Evolutionary conservation across 2,329 filamentous ascomycete genomes (phyloP).

Genomic region (Fusarium musae): DNA sequence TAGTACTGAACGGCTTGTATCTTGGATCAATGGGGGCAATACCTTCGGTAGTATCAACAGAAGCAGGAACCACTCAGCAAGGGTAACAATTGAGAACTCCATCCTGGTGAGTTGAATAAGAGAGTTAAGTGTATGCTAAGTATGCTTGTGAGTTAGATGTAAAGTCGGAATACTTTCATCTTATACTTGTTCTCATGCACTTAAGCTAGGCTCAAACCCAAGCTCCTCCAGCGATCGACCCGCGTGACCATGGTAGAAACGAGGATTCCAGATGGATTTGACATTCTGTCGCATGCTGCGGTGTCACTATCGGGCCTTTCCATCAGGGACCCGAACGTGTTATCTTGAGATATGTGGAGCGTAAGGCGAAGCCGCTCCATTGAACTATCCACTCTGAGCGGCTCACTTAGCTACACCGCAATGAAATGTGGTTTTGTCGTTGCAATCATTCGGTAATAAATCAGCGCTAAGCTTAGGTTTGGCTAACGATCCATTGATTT

Average conservation of each 20-base stretch:
- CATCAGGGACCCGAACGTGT: not conserved
- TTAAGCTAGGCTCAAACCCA: fast-evolving
- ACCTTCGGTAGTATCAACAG: not conserved
- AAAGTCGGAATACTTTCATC: not conserved
- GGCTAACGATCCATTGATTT: no score
- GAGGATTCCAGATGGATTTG: not conserved
- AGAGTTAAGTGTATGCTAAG: not conserved
- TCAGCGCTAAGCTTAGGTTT: not conserved
- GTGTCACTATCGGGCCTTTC: not conserved
- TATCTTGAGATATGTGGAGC: not conserved
- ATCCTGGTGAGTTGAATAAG: not conserved
- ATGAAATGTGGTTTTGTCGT: not conserved
- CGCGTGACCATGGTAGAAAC: not conserved
- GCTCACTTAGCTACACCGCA: not conserved
- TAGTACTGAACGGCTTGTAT: no score
- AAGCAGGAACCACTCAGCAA: not conserved
- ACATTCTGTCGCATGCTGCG: not conserved
- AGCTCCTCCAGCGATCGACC: no score
- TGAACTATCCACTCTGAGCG: not conserved
- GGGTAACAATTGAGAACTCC: not conserved
- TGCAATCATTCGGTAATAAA: not conserved
- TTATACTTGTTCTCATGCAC: no score
- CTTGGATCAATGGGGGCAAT: no score
- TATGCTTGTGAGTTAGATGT: not conserved
- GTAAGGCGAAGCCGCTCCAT: not conserved